A percentile compares a stretch with the other conserved stretches of the same genome.
Evolutionary conservation across 1,284 basidiomycete species (phyloP).

Genomic region (Tylopilus sp.): DNA sequence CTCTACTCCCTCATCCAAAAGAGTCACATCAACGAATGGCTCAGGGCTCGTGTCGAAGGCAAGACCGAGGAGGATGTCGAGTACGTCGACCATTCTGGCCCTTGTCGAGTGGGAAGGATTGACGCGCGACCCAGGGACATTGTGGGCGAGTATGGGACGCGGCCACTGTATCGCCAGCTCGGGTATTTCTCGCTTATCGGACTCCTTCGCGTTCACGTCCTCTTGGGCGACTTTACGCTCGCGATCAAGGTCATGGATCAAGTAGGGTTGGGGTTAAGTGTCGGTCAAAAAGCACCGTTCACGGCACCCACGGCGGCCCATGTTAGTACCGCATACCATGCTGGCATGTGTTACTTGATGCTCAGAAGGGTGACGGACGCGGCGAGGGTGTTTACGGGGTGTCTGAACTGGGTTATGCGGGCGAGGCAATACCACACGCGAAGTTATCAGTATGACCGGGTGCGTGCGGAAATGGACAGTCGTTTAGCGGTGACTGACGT

Average conservation of each 20-base stretch:
- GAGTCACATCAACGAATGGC: conserved; percentile 91
- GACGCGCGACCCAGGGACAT: conserved; percentile 57
- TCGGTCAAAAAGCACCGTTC: conserved; percentile 84
- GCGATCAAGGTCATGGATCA: conserved; percentile 95
- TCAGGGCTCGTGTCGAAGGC: conserved; percentile 77
- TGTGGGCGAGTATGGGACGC: conserved; percentile 87
- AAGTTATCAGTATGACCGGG: conserved; percentile 96
- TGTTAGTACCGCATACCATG: conserved; percentile 93
- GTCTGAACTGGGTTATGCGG: conserved; percentile 89
- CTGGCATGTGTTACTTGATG: conserved; percentile 96
- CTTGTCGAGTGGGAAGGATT: not conserved
- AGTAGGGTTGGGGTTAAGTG: conserved; percentile 85
- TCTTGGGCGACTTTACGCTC: conserved; percentile 94
- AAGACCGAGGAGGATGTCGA: conserved; percentile 79
- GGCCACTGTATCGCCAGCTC: conserved; percentile 91
- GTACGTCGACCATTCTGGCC: conserved; percentile 49
- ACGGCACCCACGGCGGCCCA: conserved; percentile 93
- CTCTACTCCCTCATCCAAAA: conserved; percentile 98
- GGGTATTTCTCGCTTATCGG: conserved; percentile 98
- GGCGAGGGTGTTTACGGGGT: conserved; percentile 87
- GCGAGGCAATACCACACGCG: conserved; percentile 95
- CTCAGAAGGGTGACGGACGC: conserved; percentile 93
- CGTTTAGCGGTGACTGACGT: not conserved
- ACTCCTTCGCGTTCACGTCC: conserved; percentile 90
- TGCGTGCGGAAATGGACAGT: conserved; percentile 30